Percentiles rank a stretch among this genome's conserved stretches.
Evolutionary conservation across 2,329 filamentous ascomycete genomes (phyloP).

Genomic region (Paecilomyces sp.): DNA sequence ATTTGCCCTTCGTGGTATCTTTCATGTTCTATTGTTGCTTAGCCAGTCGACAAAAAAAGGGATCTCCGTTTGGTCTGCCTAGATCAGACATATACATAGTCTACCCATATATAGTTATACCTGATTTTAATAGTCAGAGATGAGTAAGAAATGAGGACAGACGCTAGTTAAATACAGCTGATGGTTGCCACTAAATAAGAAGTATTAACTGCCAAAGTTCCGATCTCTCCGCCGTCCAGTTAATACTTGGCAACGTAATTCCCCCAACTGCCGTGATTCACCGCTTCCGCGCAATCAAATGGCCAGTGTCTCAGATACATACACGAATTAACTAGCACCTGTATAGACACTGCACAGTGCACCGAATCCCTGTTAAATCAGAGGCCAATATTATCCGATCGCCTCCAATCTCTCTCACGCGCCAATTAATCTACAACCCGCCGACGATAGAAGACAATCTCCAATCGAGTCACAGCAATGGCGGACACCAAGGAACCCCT

Average conservation of each 20-base stretch:
- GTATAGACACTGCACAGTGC: not conserved
- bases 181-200: too few species aligned
- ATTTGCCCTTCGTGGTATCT: not conserved
- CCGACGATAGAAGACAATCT: not conserved
- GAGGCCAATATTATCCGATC: not conserved
- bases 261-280: not conserved
- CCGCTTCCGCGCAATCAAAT: not conserved
- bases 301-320: not conserved
- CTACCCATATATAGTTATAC: too few species aligned
- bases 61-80: too few species aligned
- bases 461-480: not conserved
- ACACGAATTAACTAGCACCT: not conserved
- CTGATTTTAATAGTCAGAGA: too few species aligned
- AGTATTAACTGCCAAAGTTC: too few species aligned
- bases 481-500: slow-evolving; percentile 11
- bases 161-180: too few species aligned
- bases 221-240: too few species aligned
- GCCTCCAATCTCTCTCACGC: not conserved
- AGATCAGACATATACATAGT: too few species aligned
- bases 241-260: too few species aligned
- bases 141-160: too few species aligned
- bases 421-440: not conserved
- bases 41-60: too few species aligned
- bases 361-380: not conserved
- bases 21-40: not conserved